A percentile compares a stretch with the other conserved stretches of the same genome.
phyloP scores from a whole-genome alignment of 1,139 yeast species.

The Citeromyces hawaiiensis region DNA sequence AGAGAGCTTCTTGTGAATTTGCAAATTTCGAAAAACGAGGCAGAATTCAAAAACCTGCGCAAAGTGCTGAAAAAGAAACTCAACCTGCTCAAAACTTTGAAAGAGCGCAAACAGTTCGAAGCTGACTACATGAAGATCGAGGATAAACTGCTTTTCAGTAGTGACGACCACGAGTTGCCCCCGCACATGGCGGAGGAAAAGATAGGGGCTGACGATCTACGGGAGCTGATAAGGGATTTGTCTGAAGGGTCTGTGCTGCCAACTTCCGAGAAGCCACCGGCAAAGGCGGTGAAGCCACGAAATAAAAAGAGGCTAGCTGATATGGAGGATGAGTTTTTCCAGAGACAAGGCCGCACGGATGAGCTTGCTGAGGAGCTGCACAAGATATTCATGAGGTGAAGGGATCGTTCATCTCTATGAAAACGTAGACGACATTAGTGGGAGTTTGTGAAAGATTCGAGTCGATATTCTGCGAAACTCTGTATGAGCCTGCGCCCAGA shows the following conservation, averaged over 20 bases:
- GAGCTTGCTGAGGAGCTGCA: background rate
- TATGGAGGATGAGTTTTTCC: slow-evolving; percentile 1
- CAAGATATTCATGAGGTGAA: background rate
- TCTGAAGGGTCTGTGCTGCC: background rate
- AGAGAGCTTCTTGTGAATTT: slow-evolving; percentile 15
- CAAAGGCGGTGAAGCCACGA: background rate
- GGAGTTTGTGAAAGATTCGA: too few relatives aligned
- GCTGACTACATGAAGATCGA: background rate
- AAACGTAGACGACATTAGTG: too few relatives aligned
- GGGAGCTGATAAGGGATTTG: background rate
- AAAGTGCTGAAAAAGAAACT: slow-evolving; percentile 3
- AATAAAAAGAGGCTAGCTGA: background rate
- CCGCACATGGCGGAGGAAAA: background rate
- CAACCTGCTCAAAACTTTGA: background rate
- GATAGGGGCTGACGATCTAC: background rate
- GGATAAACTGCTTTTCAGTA: background rate
- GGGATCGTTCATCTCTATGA: too few relatives aligned
- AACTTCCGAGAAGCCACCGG: background rate
- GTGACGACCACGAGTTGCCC: background rate
- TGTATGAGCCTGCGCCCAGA: too few relatives aligned
- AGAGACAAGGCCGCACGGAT: background rate
- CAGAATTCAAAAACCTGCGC: slow-evolving; percentile 14
- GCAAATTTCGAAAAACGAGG: slow-evolving; percentile 17
- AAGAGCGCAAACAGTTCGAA: slow-evolving; percentile 2
- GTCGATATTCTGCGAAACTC: too few relatives aligned